Evolutionary conservation across 2,329 filamentous ascomycete species (phyloP).

Genomic region (Microcera coccophila): DNA sequence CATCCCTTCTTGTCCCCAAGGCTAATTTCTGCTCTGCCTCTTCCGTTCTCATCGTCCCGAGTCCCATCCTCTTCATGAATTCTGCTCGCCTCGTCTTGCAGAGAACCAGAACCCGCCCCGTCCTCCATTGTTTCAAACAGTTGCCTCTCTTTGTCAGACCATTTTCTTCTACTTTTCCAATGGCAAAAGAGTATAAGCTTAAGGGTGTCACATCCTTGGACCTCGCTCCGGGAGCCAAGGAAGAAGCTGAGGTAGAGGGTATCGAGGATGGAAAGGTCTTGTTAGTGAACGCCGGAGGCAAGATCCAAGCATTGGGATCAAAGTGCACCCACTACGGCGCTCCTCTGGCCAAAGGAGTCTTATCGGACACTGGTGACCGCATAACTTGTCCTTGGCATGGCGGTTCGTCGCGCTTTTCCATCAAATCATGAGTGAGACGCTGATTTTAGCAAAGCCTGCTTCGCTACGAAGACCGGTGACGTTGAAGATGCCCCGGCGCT

Average conservation of each 20-base stretch:
- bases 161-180: constrained; percentile 35
- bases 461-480: constrained; percentile 83
- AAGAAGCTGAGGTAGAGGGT: constrained; percentile 86
- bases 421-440: constrained; percentile 1
- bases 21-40: no score
- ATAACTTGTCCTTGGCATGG: constrained; percentile 96
- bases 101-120: neutral
- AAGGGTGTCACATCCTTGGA: constrained; percentile 73
- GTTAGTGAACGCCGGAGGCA: constrained; percentile 71
- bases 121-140: neutral
- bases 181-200: constrained; percentile 62
- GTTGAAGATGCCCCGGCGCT: constrained; percentile 92
- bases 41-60: neutral
- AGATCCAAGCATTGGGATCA: constrained; percentile 73
- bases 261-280: constrained; percentile 82
- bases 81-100: neutral
- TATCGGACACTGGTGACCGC: constrained; percentile 75
- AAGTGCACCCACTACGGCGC: constrained; percentile 93
- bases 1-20: neutral
- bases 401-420: constrained; percentile 51
- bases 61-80: constrained; percentile 6
- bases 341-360: constrained; percentile 78
- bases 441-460: constrained; percentile 64
- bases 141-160: constrained; percentile 6
- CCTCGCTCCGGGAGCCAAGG: constrained; percentile 76